phyloP scores from a whole-genome alignment of 2,329 filamentous ascomycete genomes.

The Paramyrothecium roridum region DNA sequence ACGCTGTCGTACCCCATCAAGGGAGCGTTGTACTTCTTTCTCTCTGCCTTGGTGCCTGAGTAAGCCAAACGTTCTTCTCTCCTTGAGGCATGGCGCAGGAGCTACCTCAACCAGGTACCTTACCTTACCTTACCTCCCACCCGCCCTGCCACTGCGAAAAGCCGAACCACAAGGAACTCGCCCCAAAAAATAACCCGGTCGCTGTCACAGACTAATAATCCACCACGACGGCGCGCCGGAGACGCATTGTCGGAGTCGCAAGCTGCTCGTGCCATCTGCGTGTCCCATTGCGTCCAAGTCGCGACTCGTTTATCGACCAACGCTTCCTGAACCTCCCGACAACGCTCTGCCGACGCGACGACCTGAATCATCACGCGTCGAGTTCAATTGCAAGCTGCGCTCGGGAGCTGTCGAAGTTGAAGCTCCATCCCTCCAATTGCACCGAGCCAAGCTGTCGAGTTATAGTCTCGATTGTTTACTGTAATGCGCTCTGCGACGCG shows the following conservation, averaged over 20 bases:
- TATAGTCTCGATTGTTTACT: background rate
- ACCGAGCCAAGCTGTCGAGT: background rate
- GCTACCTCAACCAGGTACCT: too few relatives aligned
- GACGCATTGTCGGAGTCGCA: background rate
- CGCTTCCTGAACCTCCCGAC: background rate
- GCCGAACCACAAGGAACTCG: background rate
- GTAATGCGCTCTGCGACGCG: background rate
- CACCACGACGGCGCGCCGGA: background rate
- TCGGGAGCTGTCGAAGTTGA: background rate
- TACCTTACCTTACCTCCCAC: too few relatives aligned
- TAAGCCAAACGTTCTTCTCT: background rate
- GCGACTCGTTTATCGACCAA: background rate
- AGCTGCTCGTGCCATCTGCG: background rate
- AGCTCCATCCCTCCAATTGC: background rate
- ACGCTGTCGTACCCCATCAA: too few relatives aligned
- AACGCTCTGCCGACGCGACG: background rate
- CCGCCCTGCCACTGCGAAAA: background rate
- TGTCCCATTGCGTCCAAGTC: background rate
- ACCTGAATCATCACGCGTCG: background rate
- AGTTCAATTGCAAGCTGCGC: background rate
- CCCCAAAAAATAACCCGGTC: background rate
- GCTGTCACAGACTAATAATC: background rate
- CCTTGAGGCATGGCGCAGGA: slow-evolving; percentile 19
- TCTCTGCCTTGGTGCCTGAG: slow-evolving; percentile 30
- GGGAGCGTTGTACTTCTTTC: background rate